These are phyloP conservation scores for Rauvolfia tetraphylla DNA, from an alignment of 257 asterid species.

Conservation along the genomic window DNA sequence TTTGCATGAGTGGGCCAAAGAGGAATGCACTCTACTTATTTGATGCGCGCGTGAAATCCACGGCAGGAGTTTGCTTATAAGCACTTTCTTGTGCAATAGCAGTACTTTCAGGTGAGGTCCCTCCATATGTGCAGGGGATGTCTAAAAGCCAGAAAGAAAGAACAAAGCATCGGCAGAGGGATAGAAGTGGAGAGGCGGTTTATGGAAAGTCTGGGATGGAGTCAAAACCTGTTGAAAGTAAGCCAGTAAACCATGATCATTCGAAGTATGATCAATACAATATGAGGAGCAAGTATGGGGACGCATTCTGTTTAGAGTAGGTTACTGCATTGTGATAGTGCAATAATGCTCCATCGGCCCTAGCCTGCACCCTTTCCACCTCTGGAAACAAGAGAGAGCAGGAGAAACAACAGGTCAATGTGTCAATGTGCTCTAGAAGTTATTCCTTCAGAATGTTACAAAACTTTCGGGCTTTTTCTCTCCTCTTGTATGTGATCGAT, in stretches of 20 bases:
- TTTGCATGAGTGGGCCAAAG: too few relatives aligned
- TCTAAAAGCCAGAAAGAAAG: slow-evolving; percentile 82
- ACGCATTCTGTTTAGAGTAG: slow-evolving; percentile 42
- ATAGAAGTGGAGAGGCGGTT: slow-evolving; percentile 49
- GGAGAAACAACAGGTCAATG: not conserved
- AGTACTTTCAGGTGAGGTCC: slow-evolving; percentile 58
- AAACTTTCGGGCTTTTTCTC: not conserved
- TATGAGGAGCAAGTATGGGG: slow-evolving; percentile 66
- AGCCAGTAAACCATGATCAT: slow-evolving; percentile 46
- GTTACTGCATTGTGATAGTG: not conserved
- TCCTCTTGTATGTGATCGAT: not conserved
- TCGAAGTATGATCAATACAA: slow-evolving; percentile 56
- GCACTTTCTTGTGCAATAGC: not conserved
- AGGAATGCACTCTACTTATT: too few relatives aligned
- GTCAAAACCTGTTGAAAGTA: slow-evolving; percentile 53
- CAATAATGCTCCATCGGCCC: not conserved
- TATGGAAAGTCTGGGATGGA: slow-evolving; percentile 46
- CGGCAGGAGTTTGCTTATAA: too few relatives aligned
- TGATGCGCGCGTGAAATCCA: too few relatives aligned
- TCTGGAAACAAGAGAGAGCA: not conserved
- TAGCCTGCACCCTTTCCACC: not conserved
- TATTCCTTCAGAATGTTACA: not conserved
- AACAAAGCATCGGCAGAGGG: slow-evolving; percentile 67
- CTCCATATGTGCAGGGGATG: slow-evolving; percentile 54
- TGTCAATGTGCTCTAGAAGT: not conserved